Evolutionary conservation across 805 yeast species (phyloP), one percentile per base, ranked within the genome.

Genomic region (Ogataea populi-albae): DNA sequence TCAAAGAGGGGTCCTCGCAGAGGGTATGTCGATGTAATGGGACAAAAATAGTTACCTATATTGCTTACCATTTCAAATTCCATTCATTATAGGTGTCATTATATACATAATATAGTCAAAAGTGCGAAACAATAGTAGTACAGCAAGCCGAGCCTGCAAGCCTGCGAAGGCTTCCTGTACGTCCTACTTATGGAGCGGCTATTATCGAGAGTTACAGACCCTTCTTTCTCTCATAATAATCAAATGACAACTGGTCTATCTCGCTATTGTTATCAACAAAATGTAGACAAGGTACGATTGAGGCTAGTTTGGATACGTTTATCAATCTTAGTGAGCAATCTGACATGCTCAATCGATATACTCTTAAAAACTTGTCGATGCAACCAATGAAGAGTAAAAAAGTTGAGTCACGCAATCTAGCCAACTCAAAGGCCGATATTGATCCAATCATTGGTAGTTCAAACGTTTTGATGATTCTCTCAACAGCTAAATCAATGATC

Each of bases 1-100:
- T 55, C 65, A 8, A 72, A 71, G 34, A 68, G 82, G 51, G 81
- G 81, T 7, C 71, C 72, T n/a, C 63, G 74, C 34, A 61, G 67
- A 45, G 68, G 77, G 4, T 81, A 81, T 50, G 86, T 81, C 30
- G 83, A 81, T 55, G 81, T 81, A 6, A 75, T 81, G 81, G 53
- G 58, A 11, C 52, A 55, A 25, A 44, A 43, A 17, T 24, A 16
- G 22, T 17, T 18, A 17, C 23, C 22, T 27, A 15, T 31, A 17
- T 20, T 19, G 19, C 12, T 22, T 23, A 19, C 23, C 11, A 29
- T 28, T 26, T n/a, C n/a, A n/a, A n/a, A n/a, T n/a, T n/a, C n/a
- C 9, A 6, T 4, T 21, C 25, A 25, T 17, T 17, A 26, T 32
- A 4, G 20, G 16, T 8, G n/a, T 32, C 24, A 9, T 22, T 9